Evolutionary conservation across 768 basidiomycete genomes (phyloP), one percentile per base, ranked within the genome.

Genomic region (Chalciporus chontae): DNA sequence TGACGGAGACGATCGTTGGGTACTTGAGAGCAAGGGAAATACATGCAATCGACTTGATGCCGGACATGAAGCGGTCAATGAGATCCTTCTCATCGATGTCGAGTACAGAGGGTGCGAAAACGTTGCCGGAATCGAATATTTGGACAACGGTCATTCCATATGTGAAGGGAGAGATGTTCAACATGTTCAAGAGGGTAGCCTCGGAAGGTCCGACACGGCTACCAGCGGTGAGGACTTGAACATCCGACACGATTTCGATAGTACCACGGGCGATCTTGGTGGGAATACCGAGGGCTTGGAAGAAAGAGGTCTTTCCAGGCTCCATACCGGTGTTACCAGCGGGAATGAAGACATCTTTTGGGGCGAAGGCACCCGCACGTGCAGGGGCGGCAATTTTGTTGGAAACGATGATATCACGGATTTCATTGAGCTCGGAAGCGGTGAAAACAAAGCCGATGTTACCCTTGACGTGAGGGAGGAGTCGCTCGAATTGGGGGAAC

Each of bases 361-460:
- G 90, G 32, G 95, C 94, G 62, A 84, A 81, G 31, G 95, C 95
- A 80, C 94, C 95, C 56, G 96, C 94, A 80, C 96, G 93, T 59
- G 96, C 96, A 40, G 96, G 96, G 44, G 96, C 96, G 47, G 92
- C 91, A 56, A 99, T 94, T 78, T 94, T 94, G 87, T 98, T 98
- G 70, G 92, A 83, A 61, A 89, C 68, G 73, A 98, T 96, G 67
- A 92, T 73, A 40, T 93, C 90, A 57, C 96, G 94, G 57, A 98
- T 62, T 37, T 98, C 95, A 77, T 96, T 94, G 67, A 98, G 85
- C 67, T 99, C 96, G 41, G 71, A 73, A 23, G 80, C 71, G 60
- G 96, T 95, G 81, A 98, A 99, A 70, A 99, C 95, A 77, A 99
- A 99, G 43, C 96, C 96, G 63, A 99, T 90, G 83, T 99, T 99